Conservation (phyloP, 2,329 filamentous ascomycete genomes). For the Hortaea werneckii region DNA sequence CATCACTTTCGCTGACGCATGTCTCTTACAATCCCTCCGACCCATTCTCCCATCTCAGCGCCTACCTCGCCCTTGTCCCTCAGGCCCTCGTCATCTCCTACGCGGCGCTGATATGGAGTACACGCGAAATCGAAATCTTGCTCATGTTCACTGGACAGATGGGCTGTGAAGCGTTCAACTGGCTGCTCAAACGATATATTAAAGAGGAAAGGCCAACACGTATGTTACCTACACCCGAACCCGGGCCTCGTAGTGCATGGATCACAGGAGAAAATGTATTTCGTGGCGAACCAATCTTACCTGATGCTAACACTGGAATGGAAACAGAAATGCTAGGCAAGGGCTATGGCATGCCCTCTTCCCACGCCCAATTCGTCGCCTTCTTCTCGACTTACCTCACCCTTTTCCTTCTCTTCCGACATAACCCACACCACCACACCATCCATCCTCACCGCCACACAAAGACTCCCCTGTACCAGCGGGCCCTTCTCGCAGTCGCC, state of each 20-base stretch:
- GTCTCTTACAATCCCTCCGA: conserved; percentile 94
- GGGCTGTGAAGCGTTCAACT: conserved; percentile 84
- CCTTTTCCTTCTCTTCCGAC: conserved; percentile 75
- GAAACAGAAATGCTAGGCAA: conserved; percentile 62
- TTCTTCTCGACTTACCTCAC: conserved; percentile 81
- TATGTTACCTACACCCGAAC: conserved; percentile 32
- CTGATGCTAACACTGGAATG: background rate
- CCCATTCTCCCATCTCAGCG: conserved; percentile 73
- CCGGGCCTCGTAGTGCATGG: no score
- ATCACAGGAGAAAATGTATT: background rate
- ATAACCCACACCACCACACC: conserved; percentile 44
- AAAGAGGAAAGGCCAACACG: conserved; percentile 80
- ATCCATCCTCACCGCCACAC: conserved; percentile 36
- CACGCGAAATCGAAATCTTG: conserved; percentile 78
- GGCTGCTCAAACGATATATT: conserved; percentile 76
- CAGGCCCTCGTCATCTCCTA: conserved; percentile 88
- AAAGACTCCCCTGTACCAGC: conserved; percentile 52
- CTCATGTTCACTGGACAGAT: conserved; percentile 90
- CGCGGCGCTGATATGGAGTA: conserved; percentile 79
- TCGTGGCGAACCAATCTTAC: background rate
- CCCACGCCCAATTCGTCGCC: conserved; percentile 87
- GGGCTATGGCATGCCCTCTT: conserved; percentile 95
- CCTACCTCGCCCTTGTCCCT: conserved; percentile 87
- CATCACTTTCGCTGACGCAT: conserved; percentile 88
- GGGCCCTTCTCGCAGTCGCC: conserved; percentile 41